Evolutionary conservation across 495 filamentous ascomycete genomes (phyloP), one percentile per base, ranked within the genome.

Genomic region (Hypoxylon cercidicola): DNA sequence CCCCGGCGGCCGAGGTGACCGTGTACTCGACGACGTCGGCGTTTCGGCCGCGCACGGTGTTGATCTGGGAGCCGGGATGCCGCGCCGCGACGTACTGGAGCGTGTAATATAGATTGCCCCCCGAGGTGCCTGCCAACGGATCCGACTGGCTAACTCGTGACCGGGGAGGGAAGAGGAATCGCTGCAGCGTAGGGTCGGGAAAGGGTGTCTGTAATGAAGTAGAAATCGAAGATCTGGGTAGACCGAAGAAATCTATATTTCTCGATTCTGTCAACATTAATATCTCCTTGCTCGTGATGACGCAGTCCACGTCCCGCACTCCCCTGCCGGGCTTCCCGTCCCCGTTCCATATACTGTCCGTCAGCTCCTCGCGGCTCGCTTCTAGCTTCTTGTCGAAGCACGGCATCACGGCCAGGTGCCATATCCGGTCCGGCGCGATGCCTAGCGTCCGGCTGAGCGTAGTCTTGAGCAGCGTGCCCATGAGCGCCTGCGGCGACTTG

Each of bases 371-470:
- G 18, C 95, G 88, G 54, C 92, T 95, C 7, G 94, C 95, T 76
- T 99, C 95, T 12, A 99, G 86, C 76, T 99, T 99, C 79, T 99
- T 99, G 78, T 99, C 95, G 73, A 99, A 99, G 74, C 95, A 99
- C 19, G 95, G 95, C 96, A 98, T 98, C 32, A 99, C 81, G 4
- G 93, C 91, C 39, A 97, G 74, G 73, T 97, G 91, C 91, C 95
- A 99, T 73, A 98, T 93, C 48, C 87, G 86, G 56, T 90, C 89
- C 0, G 93, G 89, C 0, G 88, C 75, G 6, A 97, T 83, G 10
- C 87, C 85, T 40, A 92, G 80, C 39, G 77, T 81, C 60, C 85
- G 86, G 73, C 88, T 90, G 16, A 99, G 74, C 8, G 89, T 84
- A 0, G 92, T 91, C 69, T 99, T 99, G 25, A 98, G 72, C 19